Conservation (phyloP, 345 rosid genomes). For the Anastatica hierochuntica region DNA sequence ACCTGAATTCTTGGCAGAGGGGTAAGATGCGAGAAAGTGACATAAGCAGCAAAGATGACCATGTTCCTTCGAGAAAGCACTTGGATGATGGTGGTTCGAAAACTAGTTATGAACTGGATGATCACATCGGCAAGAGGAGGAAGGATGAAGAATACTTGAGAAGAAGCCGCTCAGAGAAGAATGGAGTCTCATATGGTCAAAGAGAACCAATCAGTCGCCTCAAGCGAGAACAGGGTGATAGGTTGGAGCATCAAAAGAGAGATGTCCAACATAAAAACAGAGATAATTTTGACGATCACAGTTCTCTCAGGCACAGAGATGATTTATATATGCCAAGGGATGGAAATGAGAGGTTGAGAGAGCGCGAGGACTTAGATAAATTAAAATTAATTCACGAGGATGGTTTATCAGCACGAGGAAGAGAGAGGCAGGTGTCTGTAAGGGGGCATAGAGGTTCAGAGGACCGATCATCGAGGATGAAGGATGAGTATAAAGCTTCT, state of each 20-base stretch:
- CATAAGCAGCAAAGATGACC: constrained; percentile 57
- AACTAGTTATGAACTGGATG: constrained; percentile 51
- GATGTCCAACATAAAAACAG: constrained; percentile 62
- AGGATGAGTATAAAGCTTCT: constrained; percentile 52
- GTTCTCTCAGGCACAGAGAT: constrained; percentile 51
- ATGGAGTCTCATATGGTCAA: constrained; percentile 44
- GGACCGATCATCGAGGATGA: constrained; percentile 54
- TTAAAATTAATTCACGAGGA: constrained; percentile 50
- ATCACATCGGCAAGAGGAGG: constrained; percentile 62
- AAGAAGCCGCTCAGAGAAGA: constrained; percentile 56
- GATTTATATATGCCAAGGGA: constrained; percentile 62
- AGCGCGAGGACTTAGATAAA: constrained; percentile 50
- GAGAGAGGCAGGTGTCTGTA: constrained; percentile 47
- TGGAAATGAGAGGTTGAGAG: constrained; percentile 60
- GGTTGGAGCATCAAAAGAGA: constrained; percentile 63
- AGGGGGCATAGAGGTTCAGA: constrained; percentile 61
- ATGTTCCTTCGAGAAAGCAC: constrained; percentile 52
- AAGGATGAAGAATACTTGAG: constrained; percentile 61
- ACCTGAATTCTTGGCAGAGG: constrained; percentile 55
- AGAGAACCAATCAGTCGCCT: constrained; percentile 56
- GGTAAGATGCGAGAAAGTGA: constrained; percentile 59
- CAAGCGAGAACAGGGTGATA: constrained; percentile 72
- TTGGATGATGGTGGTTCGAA: constrained; percentile 58
- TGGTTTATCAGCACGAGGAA: constrained; percentile 45
- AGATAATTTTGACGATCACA: constrained; percentile 58